These are phyloP conservation scores for Penicillium cataractarum DNA, from an alignment of 495 filamentous ascomycete species.

Conservation along the genomic window DNA sequence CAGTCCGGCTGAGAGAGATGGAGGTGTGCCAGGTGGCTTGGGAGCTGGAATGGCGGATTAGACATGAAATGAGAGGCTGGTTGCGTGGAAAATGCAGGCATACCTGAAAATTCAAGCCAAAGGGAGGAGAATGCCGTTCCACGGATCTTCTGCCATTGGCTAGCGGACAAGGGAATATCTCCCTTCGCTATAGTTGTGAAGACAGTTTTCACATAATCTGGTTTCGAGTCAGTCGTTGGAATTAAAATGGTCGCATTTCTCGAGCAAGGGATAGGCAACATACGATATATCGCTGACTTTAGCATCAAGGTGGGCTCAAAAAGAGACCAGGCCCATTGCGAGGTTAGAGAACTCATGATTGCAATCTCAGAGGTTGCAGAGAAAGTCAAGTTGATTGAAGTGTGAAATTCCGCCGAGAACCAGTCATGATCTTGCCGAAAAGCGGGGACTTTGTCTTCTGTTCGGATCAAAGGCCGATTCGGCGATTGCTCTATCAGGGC, in stretches of 20 bases:
- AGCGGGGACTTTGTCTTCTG: not conserved
- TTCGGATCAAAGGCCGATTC: conserved; percentile 4
- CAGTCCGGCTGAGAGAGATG: not conserved
- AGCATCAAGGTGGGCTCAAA: conserved; percentile 1
- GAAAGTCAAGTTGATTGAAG: not conserved
- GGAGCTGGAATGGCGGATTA: not conserved
- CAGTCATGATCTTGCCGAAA: not conserved
- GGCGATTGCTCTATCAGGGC: not conserved
- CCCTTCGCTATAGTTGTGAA: not conserved
- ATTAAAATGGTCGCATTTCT: not conserved
- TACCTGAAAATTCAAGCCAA: conserved; percentile 8
- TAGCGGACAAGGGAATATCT: not conserved
- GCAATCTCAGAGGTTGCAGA: not conserved
- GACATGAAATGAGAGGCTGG: too few relatives aligned
- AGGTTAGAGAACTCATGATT: not conserved
- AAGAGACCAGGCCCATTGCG: conserved; percentile 3
- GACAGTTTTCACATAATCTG: conserved; percentile 1
- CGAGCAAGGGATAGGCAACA: not conserved
- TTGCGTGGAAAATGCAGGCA: not conserved
- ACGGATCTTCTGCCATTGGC: conserved; percentile 1
- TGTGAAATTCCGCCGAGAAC: not conserved
- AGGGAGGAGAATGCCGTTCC: conserved; percentile 3
- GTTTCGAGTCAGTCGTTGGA: not conserved
- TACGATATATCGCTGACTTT: conserved; percentile 1
- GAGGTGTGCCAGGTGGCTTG: conserved; percentile 1